Evolutionary conservation across 495 filamentous ascomycete genomes (phyloP).

Genomic region (Penicillium simplicissimum): DNA sequence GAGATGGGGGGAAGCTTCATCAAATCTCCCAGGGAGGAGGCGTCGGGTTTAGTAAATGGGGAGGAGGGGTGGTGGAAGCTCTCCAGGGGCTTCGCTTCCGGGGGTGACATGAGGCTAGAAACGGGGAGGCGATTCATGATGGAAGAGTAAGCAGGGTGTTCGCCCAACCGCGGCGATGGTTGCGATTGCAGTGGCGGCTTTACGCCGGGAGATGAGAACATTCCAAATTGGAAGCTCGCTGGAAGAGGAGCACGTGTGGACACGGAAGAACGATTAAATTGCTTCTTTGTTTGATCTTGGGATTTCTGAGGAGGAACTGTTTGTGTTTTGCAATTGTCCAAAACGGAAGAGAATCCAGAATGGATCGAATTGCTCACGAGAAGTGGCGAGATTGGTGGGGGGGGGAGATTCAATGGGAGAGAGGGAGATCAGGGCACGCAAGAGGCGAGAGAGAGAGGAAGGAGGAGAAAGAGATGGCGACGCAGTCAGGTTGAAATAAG

Average conservation of each 20-base stretch:
- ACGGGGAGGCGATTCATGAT: slow-evolving; percentile 55
- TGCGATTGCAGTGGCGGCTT: slow-evolving; percentile 5
- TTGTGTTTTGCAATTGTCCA: slow-evolving; percentile 2
- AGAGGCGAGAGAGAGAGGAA: neutral
- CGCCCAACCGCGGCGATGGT: slow-evolving; percentile 1
- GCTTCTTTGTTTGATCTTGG: neutral
- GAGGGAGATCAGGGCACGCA: neutral
- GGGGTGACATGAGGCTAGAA: slow-evolving; percentile 74
- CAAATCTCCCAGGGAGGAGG: slow-evolving; percentile 40
- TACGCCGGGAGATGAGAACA: slow-evolving; percentile 7
- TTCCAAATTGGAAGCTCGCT: neutral
- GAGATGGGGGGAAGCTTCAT: slow-evolving; percentile 53
- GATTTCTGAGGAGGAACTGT: neutral
- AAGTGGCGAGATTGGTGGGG: neutral
- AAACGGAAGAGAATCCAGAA: neutral
- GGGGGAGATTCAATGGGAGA: neutral
- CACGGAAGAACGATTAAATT: neutral
- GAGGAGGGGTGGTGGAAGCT: slow-evolving; percentile 52
- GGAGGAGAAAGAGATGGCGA: slow-evolving; percentile 1
- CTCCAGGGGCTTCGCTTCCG: slow-evolving; percentile 64
- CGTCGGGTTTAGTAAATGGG: slow-evolving; percentile 34
- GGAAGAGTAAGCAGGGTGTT: slow-evolving; percentile 19
- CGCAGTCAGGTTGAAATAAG: neutral
- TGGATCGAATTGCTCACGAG: neutral
- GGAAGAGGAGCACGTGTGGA: neutral